Conservation (phyloP, 2,329 filamentous ascomycete species). For the Dactylonectria estremocensis region DNA sequence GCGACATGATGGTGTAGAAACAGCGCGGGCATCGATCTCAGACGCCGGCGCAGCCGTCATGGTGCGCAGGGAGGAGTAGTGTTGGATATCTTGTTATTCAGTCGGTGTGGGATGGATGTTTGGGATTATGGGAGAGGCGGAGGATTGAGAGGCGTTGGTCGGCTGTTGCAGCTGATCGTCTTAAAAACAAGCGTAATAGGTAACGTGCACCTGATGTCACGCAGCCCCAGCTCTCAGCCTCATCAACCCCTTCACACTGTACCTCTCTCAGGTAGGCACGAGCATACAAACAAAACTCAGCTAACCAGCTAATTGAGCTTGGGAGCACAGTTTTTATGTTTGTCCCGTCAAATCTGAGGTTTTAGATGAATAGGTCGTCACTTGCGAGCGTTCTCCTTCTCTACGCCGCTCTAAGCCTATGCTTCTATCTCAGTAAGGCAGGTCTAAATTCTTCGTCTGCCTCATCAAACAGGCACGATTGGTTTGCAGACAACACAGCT, state of each 20-base stretch:
- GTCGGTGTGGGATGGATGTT: background rate
- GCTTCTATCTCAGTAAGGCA: no score
- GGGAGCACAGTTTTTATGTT: no score
- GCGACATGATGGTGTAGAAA: slow-evolving; percentile 65
- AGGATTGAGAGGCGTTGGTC: background rate
- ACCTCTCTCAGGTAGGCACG: no score
- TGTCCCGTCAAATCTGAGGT: no score
- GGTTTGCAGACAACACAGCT: no score
- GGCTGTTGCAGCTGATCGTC: background rate
- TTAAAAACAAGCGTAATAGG: background rate
- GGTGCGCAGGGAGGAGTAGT: slow-evolving; percentile 18
- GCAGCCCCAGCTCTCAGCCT: background rate
- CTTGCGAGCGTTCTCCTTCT: no score
- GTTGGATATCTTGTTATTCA: background rate
- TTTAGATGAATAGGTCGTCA: no score
- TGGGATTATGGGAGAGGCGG: background rate
- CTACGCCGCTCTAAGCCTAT: no score
- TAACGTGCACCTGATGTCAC: background rate
- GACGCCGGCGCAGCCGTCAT: slow-evolving; percentile 45
- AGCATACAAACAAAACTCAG: background rate
- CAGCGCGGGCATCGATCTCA: slow-evolving; percentile 37
- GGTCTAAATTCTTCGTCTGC: no score
- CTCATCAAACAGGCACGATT: no score
- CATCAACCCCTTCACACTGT: no score
- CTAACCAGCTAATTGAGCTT: no score